These are phyloP conservation scores for Vitis hybrid DNA, from an alignment of 177 flowering plant genomes.

Conservation along the genomic window DNA sequence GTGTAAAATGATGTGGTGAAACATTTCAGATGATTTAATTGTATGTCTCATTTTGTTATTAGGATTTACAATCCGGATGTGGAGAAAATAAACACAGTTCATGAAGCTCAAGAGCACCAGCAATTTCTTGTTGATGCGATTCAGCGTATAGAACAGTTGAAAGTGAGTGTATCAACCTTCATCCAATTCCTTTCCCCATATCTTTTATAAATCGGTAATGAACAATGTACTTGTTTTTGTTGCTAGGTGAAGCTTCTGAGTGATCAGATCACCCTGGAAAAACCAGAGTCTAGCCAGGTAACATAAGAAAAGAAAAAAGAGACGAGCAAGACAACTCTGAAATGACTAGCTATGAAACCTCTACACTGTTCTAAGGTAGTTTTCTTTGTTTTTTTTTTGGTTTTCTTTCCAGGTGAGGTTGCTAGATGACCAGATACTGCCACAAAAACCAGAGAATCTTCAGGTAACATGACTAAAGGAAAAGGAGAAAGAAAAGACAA, in stretches of 20 bases:
- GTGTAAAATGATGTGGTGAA: not conserved
- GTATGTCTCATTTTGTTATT: not conserved
- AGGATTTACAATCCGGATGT: conserved; percentile 20
- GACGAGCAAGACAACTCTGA: too few species aligned
- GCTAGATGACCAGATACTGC: not conserved
- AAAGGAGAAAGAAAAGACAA: too few species aligned
- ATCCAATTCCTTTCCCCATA: not conserved
- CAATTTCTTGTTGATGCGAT: conserved; percentile 20
- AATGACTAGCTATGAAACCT: not conserved
- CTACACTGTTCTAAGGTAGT: not conserved
- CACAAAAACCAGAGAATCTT: too few species aligned
- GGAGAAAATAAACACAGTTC: conserved; percentile 14
- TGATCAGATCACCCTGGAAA: not conserved
- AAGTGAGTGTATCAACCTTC: conserved; percentile 10
- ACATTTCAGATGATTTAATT: not conserved
- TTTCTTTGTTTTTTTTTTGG: too few species aligned
- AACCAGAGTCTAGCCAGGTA: conserved; percentile 9
- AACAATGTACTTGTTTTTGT: too few species aligned
- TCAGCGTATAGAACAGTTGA: conserved; percentile 11
- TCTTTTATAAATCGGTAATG: not conserved
- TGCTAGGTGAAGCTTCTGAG: conserved; percentile 9
- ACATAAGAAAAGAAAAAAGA: not conserved
- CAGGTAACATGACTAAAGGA: too few species aligned
- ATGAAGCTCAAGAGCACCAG: conserved; percentile 17
- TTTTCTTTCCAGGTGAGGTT: not conserved